A percentile compares a stretch with the other conserved stretches of the same genome.
Conservation (phyloP, 306 rosid genomes). For the Sophora flavescens region DNA sequence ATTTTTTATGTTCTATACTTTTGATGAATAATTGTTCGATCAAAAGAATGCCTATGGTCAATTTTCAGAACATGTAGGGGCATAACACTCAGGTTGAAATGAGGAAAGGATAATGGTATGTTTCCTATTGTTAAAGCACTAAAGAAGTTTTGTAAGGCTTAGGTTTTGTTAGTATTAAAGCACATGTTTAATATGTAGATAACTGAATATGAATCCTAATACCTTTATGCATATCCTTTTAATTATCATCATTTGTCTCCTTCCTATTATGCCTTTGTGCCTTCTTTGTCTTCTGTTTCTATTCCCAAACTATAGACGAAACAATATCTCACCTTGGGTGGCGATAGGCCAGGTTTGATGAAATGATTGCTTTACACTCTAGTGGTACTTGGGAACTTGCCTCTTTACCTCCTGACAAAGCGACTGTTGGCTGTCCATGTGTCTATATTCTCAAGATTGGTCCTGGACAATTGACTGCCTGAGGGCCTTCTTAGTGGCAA, state of each 20-base stretch:
- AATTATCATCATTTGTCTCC: neutral
- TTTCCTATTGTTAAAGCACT: neutral
- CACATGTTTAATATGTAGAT: neutral
- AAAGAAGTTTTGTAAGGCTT: constrained; percentile 1
- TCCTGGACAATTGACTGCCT: too few relatives aligned
- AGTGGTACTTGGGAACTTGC: too few relatives aligned
- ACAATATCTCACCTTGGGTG: too few relatives aligned
- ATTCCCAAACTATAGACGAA: too few relatives aligned
- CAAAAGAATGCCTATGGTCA: neutral
- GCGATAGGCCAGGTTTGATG: too few relatives aligned
- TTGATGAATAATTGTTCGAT: constrained; percentile 21
- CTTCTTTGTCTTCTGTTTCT: too few relatives aligned
- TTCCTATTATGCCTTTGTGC: neutral
- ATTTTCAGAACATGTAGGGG: neutral
- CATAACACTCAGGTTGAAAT: neutral
- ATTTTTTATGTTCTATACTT: neutral
- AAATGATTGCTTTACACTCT: too few relatives aligned
- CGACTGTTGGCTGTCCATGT: too few relatives aligned
- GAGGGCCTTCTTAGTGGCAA: too few relatives aligned
- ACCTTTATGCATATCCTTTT: neutral
- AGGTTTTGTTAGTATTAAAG: neutral
- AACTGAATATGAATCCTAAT: neutral
- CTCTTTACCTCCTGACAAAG: too few relatives aligned
- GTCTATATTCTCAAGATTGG: too few relatives aligned
- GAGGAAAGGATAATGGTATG: neutral